phyloP scores from a whole-genome alignment of 176 grass and related monocot species.

The Saccharum officinarum region DNA sequence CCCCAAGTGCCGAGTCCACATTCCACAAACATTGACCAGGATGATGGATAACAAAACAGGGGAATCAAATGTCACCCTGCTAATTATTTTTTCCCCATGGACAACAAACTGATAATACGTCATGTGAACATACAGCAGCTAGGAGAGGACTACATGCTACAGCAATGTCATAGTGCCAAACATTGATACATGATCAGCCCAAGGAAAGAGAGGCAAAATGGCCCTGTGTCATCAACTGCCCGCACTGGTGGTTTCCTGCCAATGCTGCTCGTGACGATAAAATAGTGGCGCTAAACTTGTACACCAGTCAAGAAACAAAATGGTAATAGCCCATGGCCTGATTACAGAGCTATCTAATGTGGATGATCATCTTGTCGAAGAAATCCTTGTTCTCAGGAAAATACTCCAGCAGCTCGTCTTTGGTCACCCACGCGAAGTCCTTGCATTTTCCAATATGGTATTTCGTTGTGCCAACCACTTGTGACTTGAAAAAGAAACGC shows the following conservation, averaged over 20 bases:
- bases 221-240: background rate
- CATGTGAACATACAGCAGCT: conserved; percentile 15
- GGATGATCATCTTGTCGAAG: conserved; percentile 89
- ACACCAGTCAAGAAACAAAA: conserved; percentile 11
- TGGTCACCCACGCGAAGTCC: conserved; percentile 89
- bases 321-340: background rate
- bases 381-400: conserved; percentile 70
- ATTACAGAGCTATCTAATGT: conserved; percentile 45
- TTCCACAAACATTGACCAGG: background rate
- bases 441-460: conserved; percentile 64
- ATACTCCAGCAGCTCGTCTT: conserved; percentile 80
- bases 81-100: conserved; percentile 25
- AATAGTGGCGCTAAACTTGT: background rate
- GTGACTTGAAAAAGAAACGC: conserved; percentile 98
- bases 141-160: conserved; percentile 17
- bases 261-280: background rate
- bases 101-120: background rate
- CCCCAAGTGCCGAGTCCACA: background rate
- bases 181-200: background rate
- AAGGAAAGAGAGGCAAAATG: conserved; percentile 3
- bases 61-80: background rate
- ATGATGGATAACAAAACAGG: background rate
- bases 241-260: background rate
- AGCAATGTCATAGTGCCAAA: background rate
- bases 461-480: conserved; percentile 69